Evolutionary conservation across 2,329 filamentous ascomycete genomes (phyloP).

Genomic region (Tolypocladium amazonense): DNA sequence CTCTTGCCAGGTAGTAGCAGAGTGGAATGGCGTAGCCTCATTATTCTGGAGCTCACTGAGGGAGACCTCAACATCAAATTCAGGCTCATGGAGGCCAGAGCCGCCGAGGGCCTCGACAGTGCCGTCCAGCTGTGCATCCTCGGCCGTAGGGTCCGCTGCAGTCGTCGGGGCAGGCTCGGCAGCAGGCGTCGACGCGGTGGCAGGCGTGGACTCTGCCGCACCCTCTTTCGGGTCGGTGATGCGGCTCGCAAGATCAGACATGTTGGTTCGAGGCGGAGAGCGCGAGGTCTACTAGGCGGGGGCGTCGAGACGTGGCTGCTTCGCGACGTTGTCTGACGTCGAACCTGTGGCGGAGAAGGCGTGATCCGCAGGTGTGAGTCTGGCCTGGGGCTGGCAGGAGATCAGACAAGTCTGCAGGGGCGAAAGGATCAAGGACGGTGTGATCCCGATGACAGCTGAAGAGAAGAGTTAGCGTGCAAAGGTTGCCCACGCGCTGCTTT

Average conservation of each 20-base stretch:
- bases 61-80: conserved; percentile 86
- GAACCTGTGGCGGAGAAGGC: not conserved
- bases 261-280: conserved; percentile 10
- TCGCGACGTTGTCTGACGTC: not conserved
- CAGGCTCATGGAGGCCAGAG: conserved; percentile 55
- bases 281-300: not conserved
- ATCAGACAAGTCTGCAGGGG: not conserved
- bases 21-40: conserved; percentile 77
- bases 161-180: conserved; percentile 7
- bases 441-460: not conserved
- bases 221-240: conserved; percentile 33
- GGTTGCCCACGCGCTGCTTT: not conserved
- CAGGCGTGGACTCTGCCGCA: conserved; percentile 5
- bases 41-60: conserved; percentile 82
- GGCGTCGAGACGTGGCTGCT: not conserved
- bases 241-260: conserved; percentile 41
- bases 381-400: not conserved
- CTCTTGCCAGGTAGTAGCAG: conserved; percentile 73
- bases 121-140: conserved; percentile 26
- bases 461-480: not conserved
- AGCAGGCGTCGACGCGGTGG: conserved; percentile 9
- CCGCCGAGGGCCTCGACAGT: conserved; percentile 27
- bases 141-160: conserved; percentile 5
- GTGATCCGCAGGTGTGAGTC: not conserved
- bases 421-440: not conserved